Conservation (phyloP, 2,329 filamentous ascomycete genomes). For the Aureobasidium leucospermi region DNA sequence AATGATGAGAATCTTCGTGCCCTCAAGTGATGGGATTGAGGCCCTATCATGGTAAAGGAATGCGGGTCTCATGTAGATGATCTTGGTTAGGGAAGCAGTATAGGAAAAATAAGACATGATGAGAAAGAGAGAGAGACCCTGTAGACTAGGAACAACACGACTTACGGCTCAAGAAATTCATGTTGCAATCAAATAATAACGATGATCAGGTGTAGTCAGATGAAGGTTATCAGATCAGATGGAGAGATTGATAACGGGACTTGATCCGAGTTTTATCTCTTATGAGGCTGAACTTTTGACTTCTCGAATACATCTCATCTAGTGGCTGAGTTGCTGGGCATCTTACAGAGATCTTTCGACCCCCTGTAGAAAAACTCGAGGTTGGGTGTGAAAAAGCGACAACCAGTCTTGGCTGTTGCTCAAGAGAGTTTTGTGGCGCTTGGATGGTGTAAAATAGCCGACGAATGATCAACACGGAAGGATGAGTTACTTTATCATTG, state of each 20-base stretch:
- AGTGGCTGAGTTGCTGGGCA: neutral
- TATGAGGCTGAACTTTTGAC: too few species aligned
- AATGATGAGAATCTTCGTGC: too few species aligned
- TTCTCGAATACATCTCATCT: neutral
- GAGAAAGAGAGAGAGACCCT: fast-evolving
- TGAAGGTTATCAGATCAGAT: neutral
- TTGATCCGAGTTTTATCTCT: neutral
- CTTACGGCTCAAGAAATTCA: neutral
- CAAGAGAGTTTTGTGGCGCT: neutral
- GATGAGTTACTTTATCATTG: too few species aligned
- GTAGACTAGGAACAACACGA: neutral
- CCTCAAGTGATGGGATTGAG: too few species aligned
- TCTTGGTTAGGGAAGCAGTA: too few species aligned
- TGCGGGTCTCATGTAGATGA: too few species aligned
- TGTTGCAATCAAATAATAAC: neutral
- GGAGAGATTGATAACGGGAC: neutral
- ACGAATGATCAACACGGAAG: neutral
- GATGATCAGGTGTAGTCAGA: neutral
- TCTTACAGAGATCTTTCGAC: neutral
- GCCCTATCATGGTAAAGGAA: too few species aligned
- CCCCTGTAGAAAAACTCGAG: neutral
- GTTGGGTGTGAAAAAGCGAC: neutral
- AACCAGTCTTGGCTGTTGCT: neutral
- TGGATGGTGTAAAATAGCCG: neutral
- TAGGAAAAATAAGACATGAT: too few species aligned